phyloP scores from a whole-genome alignment of 176 grass and related monocot species.

The Oryza longistaminata region DNA sequence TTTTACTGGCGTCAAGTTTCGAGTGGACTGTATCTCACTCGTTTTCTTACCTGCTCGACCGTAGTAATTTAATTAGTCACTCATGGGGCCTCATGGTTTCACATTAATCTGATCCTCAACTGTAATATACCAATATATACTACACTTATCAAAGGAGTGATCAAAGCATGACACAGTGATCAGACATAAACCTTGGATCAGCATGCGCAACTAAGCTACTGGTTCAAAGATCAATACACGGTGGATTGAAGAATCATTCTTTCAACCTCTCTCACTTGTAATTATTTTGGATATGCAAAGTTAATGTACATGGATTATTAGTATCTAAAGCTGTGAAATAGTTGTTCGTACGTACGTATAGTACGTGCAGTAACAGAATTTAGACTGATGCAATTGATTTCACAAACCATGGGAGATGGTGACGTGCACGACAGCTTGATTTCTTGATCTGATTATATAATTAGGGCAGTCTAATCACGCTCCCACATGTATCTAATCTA shows the following conservation, averaged over 20 bases:
- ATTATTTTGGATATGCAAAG: too few relatives aligned
- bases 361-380: not conserved
- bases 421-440: not conserved
- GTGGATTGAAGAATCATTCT: not conserved
- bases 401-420: not conserved
- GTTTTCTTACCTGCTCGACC: not conserved
- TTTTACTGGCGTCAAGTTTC: not conserved
- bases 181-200: not conserved
- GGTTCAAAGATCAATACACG: not conserved
- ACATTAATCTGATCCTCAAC: not conserved
- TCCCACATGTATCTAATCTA: too few relatives aligned
- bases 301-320: not conserved
- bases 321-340: not conserved
- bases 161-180: not conserved
- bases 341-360: not conserved
- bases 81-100: slow-evolving; percentile 32
- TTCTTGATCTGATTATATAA: not conserved
- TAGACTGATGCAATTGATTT: not conserved
- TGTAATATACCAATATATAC: too few relatives aligned
- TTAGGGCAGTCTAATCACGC: not conserved
- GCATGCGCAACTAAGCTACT: not conserved
- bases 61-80: not conserved
- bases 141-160: too few relatives aligned
- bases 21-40: not conserved
- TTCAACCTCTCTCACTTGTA: not conserved